These are phyloP conservation scores for Dendrobium catenatum DNA, from an alignment of 106 monocot species.

Conservation along the genomic window DNA sequence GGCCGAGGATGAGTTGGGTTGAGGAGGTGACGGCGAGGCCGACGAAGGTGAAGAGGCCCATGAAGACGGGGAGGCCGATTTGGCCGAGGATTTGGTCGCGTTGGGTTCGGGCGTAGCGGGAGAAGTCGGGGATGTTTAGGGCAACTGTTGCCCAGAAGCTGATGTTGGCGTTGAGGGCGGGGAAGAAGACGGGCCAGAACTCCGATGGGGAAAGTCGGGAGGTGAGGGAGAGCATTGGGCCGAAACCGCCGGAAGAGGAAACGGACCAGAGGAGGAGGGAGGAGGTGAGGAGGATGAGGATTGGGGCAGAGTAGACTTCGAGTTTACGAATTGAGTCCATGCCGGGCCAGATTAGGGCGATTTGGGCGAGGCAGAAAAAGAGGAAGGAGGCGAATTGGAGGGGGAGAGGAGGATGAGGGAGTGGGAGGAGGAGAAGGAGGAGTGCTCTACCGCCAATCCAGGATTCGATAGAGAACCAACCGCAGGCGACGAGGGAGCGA, in stretches of 20 bases:
- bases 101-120: conserved; percentile 76
- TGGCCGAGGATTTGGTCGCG: conserved; percentile 82
- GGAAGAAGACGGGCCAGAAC: conserved; percentile 80
- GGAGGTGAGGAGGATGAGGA: conserved; percentile 55
- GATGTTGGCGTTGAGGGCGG: conserved; percentile 83
- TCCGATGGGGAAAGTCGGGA: conserved; percentile 37
- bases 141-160: conserved; percentile 96
- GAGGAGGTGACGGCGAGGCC: conserved; percentile 78
- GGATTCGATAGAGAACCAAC: conserved; percentile 89
- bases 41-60: conserved; percentile 82
- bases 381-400: conserved; percentile 68
- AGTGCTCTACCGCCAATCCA: conserved; percentile 91
- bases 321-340: conserved; percentile 69
- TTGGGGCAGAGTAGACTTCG: conserved; percentile 78
- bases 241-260: conserved; percentile 68
- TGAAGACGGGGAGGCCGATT: conserved; percentile 73
- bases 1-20: conserved; percentile 75
- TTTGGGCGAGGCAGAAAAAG: conserved; percentile 65
- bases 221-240: conserved; percentile 46
- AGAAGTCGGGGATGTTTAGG: conserved; percentile 91
- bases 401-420: conserved; percentile 14
- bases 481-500: conserved; percentile 85
- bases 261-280: conserved; percentile 70
- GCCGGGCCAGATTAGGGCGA: conserved; percentile 40
- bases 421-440: conserved; percentile 66